These are phyloP conservation scores for Stagonosporopsis tanaceti DNA, from an alignment of 2,329 filamentous ascomycete species.

Conservation along the genomic window DNA sequence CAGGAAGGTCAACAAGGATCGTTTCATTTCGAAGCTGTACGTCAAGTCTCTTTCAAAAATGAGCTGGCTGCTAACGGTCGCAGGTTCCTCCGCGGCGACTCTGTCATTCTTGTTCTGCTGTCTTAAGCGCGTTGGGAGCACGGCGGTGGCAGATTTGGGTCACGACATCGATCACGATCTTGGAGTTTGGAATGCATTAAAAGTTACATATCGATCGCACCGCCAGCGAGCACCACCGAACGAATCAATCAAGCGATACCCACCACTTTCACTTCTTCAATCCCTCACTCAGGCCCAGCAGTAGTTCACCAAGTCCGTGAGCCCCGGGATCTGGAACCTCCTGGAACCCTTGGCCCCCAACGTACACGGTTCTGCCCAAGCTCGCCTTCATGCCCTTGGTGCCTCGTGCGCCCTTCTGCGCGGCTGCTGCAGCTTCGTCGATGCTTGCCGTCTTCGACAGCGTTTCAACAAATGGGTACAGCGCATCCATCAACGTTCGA, in stretches of 20 bases:
- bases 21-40: constrained; percentile 97
- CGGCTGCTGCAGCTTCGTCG: constrained; percentile 76
- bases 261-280: constrained; percentile 46
- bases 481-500: constrained; percentile 86
- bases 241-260: constrained; percentile 43
- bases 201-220: constrained; percentile 45
- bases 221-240: constrained; percentile 32
- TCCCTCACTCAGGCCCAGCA: constrained; percentile 75
- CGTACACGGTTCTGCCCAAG: constrained; percentile 82
- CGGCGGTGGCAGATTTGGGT: constrained; percentile 20
- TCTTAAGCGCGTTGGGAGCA: constrained; percentile 61
- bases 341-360: constrained; percentile 75
- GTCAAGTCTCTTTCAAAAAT: constrained; percentile 43
- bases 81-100: constrained; percentile 87
- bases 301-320: constrained; percentile 83
- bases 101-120: constrained; percentile 84
- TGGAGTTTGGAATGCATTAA: constrained; percentile 42
- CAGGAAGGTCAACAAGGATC: constrained; percentile 92
- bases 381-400: constrained; percentile 94
- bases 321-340: constrained; percentile 78
- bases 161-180: constrained; percentile 25
- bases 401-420: constrained; percentile 76
- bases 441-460: constrained; percentile 72
- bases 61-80: constrained; percentile 23
- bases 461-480: constrained; percentile 84